A percentile compares a stretch with the other conserved stretches of the same genome.
phyloP scores from a whole-genome alignment of 2,329 filamentous ascomycete species.

The Purpureocillium takamizusanense region DNA sequence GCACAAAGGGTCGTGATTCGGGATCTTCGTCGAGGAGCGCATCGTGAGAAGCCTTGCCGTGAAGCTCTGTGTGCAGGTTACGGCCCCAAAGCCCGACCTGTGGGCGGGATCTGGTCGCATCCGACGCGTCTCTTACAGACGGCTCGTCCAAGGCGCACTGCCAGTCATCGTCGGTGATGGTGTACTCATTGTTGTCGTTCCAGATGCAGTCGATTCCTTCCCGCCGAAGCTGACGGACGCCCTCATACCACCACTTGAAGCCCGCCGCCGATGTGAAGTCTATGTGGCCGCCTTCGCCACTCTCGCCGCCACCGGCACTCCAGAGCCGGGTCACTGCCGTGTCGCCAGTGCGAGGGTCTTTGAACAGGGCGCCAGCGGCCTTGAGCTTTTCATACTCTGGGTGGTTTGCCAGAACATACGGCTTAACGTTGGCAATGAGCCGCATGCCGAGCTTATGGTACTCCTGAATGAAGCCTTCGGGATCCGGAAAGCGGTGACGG shows the following conservation, averaged over 20 bases:
- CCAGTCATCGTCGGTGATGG: slow-evolving; percentile 57
- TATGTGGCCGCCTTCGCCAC: slow-evolving; percentile 61
- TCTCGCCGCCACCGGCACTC: slow-evolving; percentile 61
- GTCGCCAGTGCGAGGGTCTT: slow-evolving; percentile 40
- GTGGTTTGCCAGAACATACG: slow-evolving; percentile 59
- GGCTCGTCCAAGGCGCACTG: slow-evolving; percentile 42
- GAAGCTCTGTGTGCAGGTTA: slow-evolving; percentile 60
- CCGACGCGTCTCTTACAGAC: slow-evolving; percentile 16
- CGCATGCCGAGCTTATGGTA: slow-evolving; percentile 58
- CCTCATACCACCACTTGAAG: slow-evolving; percentile 64
- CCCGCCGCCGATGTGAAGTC: slow-evolving; percentile 62
- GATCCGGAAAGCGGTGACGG: slow-evolving; percentile 58
- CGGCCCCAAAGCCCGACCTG: slow-evolving; percentile 62
- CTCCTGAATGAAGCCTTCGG: slow-evolving; percentile 51
- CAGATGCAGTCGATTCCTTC: slow-evolving; percentile 65
- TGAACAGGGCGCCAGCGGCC: slow-evolving; percentile 54
- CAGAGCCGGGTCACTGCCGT: slow-evolving; percentile 55
- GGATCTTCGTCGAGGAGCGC: slow-evolving; percentile 51
- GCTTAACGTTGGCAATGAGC: slow-evolving; percentile 64
- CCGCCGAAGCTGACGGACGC: slow-evolving; percentile 51
- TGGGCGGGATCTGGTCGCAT: slow-evolving; percentile 28
- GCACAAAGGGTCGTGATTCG: slow-evolving; percentile 53
- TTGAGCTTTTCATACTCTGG: slow-evolving; percentile 55
- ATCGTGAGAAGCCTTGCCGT: slow-evolving; percentile 62
- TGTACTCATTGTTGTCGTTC: slow-evolving; percentile 76